phyloP scores from a whole-genome alignment of 208 protist species.

The Histomonas meleagridis region DNA sequence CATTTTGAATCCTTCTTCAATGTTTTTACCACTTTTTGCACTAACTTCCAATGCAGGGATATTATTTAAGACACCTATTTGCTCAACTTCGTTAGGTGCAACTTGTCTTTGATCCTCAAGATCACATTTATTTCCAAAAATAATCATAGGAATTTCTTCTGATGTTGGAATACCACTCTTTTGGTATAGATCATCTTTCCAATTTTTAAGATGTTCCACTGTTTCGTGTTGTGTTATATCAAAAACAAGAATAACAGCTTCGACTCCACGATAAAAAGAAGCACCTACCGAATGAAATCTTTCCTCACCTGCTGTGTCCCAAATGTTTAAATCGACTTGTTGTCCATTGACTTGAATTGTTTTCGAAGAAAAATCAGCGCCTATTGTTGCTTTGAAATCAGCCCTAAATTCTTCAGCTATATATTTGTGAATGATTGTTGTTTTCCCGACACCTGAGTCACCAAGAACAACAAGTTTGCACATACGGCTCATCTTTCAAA shows the following conservation, averaged over 20 bases:
- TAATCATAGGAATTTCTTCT: neutral
- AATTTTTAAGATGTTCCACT: neutral
- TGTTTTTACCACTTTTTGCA: conserved; percentile 21
- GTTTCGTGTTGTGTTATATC: neutral
- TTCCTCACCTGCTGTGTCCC: conserved; percentile 33
- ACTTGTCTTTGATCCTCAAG: conserved; percentile 6
- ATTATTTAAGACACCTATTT: neutral
- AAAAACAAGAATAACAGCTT: conserved; percentile 34
- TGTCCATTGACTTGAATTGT: neutral
- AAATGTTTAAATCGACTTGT: conserved; percentile 20
- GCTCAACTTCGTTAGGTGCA: neutral
- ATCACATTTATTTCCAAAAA: conserved; percentile 37
- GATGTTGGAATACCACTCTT: neutral
- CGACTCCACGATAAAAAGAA: conserved; percentile 27
- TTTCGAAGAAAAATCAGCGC: conserved; percentile 35
- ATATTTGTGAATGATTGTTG: conserved; percentile 20
- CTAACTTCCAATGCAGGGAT: conserved; percentile 5
- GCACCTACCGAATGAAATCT: conserved; percentile 1
- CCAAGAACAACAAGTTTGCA: conserved; percentile 30
- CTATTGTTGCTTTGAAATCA: conserved; percentile 37
- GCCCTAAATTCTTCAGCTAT: conserved; percentile 21
- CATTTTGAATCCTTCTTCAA: conserved; percentile 1
- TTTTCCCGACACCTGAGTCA: conserved; percentile 17
- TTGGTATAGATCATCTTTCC: neutral
- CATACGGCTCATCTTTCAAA: too few relatives aligned